Conservation (phyloP, 2,329 filamentous ascomycete species). For the Beauveria rudraprayagi region DNA sequence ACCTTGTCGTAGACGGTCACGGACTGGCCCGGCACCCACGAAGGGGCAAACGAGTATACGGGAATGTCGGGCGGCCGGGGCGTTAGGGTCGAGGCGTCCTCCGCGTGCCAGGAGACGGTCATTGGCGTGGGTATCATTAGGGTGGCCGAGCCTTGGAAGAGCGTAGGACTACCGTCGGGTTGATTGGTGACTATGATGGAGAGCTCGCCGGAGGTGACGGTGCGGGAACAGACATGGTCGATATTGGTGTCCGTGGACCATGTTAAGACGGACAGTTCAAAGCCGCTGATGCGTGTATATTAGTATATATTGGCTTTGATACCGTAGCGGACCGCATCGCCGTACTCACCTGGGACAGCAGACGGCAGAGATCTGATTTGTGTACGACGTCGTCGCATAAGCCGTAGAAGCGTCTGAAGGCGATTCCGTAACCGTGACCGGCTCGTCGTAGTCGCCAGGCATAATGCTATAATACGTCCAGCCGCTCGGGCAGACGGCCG, state of each 20-base stretch:
- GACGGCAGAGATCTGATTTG: neutral
- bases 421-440: neutral
- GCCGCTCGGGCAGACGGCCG: slow-evolving; percentile 6
- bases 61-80: neutral
- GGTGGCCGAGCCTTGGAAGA: neutral
- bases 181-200: neutral
- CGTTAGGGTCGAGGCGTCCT: neutral
- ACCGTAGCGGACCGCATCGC: neutral
- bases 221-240: neutral
- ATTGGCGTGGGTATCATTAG: neutral
- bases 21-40: slow-evolving; percentile 1
- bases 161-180: neutral
- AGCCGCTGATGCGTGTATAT: neutral
- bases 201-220: neutral
- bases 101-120: neutral
- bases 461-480: slow-evolving; percentile 9
- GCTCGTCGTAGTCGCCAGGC: neutral
- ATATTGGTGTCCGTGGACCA: neutral
- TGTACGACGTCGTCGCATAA: neutral
- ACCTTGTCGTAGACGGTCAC: neutral
- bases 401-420: neutral
- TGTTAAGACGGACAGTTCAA: neutral
- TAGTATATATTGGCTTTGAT: neutral
- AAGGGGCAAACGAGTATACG: neutral
- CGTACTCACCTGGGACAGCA: slow-evolving; percentile 6